Conservation (phyloP, 305 asterid species). For the Fraxinus angustifolia region DNA sequence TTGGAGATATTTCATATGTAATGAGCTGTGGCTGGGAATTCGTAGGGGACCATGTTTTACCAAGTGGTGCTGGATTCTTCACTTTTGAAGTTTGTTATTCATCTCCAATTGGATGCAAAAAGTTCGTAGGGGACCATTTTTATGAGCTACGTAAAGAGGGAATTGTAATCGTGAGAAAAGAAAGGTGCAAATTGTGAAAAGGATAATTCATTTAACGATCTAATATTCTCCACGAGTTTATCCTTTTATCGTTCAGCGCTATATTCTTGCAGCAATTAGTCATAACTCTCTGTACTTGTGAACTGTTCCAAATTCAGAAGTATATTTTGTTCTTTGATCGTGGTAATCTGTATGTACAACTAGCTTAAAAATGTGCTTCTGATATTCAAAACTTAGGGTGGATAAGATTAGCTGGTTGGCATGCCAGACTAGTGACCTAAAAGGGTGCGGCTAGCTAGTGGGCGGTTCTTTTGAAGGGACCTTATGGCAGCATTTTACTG, state of each 20-base stretch:
- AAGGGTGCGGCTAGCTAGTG: background rate
- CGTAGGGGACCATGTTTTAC: background rate
- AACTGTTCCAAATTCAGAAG: background rate
- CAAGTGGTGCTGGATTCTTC: background rate
- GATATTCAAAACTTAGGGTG: background rate
- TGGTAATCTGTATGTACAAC: background rate
- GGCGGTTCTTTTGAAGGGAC: background rate
- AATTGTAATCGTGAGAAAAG: background rate
- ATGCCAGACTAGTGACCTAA: background rate
- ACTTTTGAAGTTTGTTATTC: background rate
- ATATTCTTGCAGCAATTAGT: background rate
- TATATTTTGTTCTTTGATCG: background rate
- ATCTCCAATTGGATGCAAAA: background rate
- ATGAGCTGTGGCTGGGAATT: background rate
- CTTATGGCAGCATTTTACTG: background rate
- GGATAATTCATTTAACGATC: background rate
- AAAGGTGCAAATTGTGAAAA: background rate
- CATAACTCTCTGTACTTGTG: background rate
- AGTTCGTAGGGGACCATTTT: background rate
- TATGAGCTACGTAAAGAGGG: background rate
- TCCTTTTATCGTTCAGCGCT: background rate
- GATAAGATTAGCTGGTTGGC: background rate
- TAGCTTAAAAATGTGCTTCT: background rate
- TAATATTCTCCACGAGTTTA: background rate
- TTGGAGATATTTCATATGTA: background rate